Conservation (phyloP, 1,284 basidiomycete species). For the Boletus chippewaensis region DNA sequence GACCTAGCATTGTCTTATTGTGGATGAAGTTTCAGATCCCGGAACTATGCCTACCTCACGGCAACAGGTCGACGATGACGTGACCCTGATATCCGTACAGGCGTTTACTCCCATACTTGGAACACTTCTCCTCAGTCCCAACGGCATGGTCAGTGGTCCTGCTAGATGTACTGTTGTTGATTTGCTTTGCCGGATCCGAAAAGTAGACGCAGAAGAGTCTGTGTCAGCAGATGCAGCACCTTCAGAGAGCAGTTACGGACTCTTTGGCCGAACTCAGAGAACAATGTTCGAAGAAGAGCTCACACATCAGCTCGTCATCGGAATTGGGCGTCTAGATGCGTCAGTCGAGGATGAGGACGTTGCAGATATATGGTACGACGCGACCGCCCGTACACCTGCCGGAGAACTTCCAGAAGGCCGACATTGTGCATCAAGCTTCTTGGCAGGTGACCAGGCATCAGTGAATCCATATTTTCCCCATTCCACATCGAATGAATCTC, state of each 20-base stretch:
- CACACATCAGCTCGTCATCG: slow-evolving; percentile 78
- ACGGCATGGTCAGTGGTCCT: slow-evolving; percentile 65
- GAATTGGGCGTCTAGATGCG: slow-evolving; percentile 75
- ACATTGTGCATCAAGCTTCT: slow-evolving; percentile 10
- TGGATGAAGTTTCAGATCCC: slow-evolving; percentile 39
- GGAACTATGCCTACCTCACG: slow-evolving; percentile 11
- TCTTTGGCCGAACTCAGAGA: slow-evolving; percentile 53
- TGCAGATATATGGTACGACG: slow-evolving; percentile 29
- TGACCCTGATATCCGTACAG: slow-evolving; percentile 64
- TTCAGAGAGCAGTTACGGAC: slow-evolving; percentile 31
- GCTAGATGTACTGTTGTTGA: slow-evolving; percentile 76
- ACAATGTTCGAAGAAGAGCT: slow-evolving; percentile 73
- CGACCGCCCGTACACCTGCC: slow-evolving; percentile 30
- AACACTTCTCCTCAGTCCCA: slow-evolving; percentile 79
- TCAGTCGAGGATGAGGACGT: slow-evolving; percentile 33
- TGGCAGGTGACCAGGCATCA: slow-evolving; percentile 9
- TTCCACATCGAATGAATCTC: slow-evolving; percentile 19
- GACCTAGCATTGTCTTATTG: slow-evolving; percentile 50
- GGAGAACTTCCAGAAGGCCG: slow-evolving; percentile 24
- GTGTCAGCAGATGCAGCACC: slow-evolving; percentile 24
- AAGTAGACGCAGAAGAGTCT: slow-evolving; percentile 37
- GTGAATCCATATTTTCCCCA: slow-evolving; percentile 34
- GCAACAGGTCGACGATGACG: slow-evolving; percentile 24
- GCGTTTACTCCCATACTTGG: slow-evolving; percentile 91
- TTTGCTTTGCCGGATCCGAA: slow-evolving; percentile 60